These are phyloP conservation scores for Scutellaria barbata DNA, from an alignment of 257 asterid species.

Conservation along the genomic window DNA sequence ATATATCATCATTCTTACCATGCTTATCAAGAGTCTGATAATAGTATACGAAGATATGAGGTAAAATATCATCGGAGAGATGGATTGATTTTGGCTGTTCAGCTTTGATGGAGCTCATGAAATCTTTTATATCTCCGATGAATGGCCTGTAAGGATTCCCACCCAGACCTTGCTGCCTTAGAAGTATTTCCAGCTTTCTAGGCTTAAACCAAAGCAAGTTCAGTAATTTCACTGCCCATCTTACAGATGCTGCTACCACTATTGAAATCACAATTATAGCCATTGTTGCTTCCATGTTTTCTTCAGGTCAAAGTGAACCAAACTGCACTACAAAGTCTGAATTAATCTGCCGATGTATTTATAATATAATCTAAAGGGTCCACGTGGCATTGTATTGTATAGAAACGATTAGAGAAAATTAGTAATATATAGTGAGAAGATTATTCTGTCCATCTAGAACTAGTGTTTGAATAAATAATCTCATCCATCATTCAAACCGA, in stretches of 20 bases:
- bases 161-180: slow-evolving; percentile 41
- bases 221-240: slow-evolving; percentile 18
- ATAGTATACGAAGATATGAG: slow-evolving; percentile 17
- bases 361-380: too few relatives aligned
- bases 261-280: slow-evolving; percentile 3
- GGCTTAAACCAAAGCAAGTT: slow-evolving; percentile 40
- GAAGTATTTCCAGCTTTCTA: slow-evolving; percentile 39
- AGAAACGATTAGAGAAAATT: too few relatives aligned
- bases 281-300: slow-evolving; percentile 10
- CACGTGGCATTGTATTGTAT: too few relatives aligned
- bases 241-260: slow-evolving; percentile 9
- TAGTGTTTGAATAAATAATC: too few relatives aligned
- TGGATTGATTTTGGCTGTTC: slow-evolving; percentile 34
- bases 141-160: slow-evolving; percentile 41
- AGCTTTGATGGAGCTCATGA: not conserved
- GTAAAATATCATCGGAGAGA: slow-evolving; percentile 34
- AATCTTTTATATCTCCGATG: slow-evolving; percentile 42
- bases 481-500: too few relatives aligned
- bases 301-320: not conserved
- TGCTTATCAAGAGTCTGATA: slow-evolving; percentile 10
- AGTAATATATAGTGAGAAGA: too few relatives aligned
- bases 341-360: too few relatives aligned
- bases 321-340: not conserved
- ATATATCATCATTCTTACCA: slow-evolving; percentile 23
- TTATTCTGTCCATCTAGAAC: too few relatives aligned